Evolutionary conservation across 2,329 filamentous ascomycete genomes (phyloP).

Genomic region (Tolypocladium inflatum): DNA sequence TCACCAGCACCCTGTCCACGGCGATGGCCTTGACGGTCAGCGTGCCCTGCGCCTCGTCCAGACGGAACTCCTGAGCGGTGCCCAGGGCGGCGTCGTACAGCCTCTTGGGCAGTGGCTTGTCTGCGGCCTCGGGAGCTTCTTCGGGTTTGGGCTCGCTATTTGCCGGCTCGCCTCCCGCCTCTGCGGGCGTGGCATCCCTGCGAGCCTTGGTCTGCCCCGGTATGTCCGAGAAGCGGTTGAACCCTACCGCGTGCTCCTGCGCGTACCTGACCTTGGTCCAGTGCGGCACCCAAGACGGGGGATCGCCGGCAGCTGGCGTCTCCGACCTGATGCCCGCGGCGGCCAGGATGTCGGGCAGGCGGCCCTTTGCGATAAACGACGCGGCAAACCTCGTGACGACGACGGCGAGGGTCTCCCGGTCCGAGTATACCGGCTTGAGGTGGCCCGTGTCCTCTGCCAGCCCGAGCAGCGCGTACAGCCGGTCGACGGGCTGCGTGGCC

Average conservation of each 20-base stretch:
- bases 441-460: constrained; percentile 2
- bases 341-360: constrained; percentile 1
- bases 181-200: background rate
- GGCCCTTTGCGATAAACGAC: constrained; percentile 1
- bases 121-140: too few relatives aligned
- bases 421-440: constrained; percentile 4
- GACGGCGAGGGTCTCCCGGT: constrained; percentile 1
- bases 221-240: background rate
- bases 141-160: background rate
- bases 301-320: background rate
- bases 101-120: background rate
- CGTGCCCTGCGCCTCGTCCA: background rate
- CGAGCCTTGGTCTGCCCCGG: background rate
- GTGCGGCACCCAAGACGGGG: constrained; percentile 5
- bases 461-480: background rate
- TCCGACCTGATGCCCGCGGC: constrained; percentile 2
- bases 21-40: background rate
- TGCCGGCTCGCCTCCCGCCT: background rate
- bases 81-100: background rate
- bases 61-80: background rate
- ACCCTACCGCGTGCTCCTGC: constrained; percentile 1
- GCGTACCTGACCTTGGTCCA: constrained; percentile 3
- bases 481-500: too few relatives aligned
- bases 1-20: background rate
- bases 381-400: constrained; percentile 4